Evolutionary conservation across 2,329 filamentous ascomycete species (phyloP), one percentile per base, ranked within the genome.

Genomic region (Cercospora citrullina): DNA sequence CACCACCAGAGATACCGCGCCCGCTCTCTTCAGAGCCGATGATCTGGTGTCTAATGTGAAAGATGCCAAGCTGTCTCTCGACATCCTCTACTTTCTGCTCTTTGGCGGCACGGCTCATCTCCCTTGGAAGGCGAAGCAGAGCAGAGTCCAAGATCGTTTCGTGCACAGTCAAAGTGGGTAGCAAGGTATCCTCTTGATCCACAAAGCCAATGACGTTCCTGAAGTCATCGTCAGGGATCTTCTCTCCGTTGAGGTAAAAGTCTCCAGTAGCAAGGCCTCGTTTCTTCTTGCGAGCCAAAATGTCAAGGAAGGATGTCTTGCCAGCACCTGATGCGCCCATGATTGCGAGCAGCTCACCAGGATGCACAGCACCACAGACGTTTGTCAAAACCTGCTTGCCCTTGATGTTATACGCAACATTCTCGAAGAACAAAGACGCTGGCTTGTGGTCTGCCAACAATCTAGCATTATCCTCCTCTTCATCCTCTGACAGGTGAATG

Each of bases 291-390:
- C 94, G 89, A 8, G 95, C 95, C 58, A 99, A 84, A 68, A 99
- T 97, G 77, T 99, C 95, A 55, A 99, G 84, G 79, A 99, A 98
- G 0, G 93, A 97, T 0, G 95, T 99, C 82, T 99, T 99, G 68
- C 95, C 95, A 51, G 95, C 96, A 31, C 95, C 95, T 0, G 95
- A 99, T 7, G 95, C 94, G 66, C 95, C 95, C 94, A 99, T 99
- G 75, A 99, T 96, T 8, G 95, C 95, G 72, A 94, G 92, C 7
- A 98, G 88, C 78, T 99, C 93, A n/a, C 96, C 96, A 2, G 94
- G 93, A 73, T 91, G 91, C n/a, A 94, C 94, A 51, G 93, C 89
- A 58, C 95, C 95, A 72, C 90, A 89, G 36, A 99, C 90, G 14
- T 87, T 88, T 16, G 86, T 86, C 2, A 99, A 84, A 58, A 99